Conservation (phyloP, 495 filamentous ascomycete species). For the Penicillium pancosmium region DNA sequence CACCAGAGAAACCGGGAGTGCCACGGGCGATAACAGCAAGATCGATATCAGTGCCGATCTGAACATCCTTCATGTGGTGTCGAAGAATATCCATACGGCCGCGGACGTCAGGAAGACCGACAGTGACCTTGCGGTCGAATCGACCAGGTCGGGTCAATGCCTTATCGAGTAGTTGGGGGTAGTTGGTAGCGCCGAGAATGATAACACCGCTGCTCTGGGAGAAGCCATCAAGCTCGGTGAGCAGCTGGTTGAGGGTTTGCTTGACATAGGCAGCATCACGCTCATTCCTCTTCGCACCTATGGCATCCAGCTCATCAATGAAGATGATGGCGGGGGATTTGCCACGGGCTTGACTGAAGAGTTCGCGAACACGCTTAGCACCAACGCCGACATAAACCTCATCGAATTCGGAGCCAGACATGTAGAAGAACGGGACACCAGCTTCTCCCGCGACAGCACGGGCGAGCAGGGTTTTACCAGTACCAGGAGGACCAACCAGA, state of each 20-base stretch:
- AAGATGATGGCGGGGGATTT: conserved; percentile 97
- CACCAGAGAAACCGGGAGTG: conserved; percentile 90
- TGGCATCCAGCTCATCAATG: conserved; percentile 96
- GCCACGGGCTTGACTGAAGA: conserved; percentile 83
- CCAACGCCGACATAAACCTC: conserved; percentile 98
- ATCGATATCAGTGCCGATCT: conserved; percentile 77
- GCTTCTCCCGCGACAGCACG: conserved; percentile 96
- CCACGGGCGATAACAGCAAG: conserved; percentile 78
- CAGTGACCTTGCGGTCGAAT: conserved; percentile 88
- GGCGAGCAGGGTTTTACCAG: conserved; percentile 96
- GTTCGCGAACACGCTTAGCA: conserved; percentile 94
- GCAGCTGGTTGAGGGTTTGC: conserved; percentile 94
- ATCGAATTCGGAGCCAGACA: conserved; percentile 98
- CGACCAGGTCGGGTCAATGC: conserved; percentile 91
- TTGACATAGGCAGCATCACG: conserved; percentile 95
- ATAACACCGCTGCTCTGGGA: conserved; percentile 92
- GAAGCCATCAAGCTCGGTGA: conserved; percentile 98
- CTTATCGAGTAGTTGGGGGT: conserved; percentile 91
- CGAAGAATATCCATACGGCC: conserved; percentile 89
- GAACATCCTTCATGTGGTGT: conserved; percentile 88
- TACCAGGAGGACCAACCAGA: conserved; percentile 93
- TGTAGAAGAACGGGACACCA: conserved; percentile 98
- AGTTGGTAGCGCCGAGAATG: conserved; percentile 94
- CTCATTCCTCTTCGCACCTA: conserved; percentile 91
- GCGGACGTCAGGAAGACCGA: conserved; percentile 92